phyloP scores from a whole-genome alignment of 768 basidiomycete genomes.

The Infundibulicybe gibba region DNA sequence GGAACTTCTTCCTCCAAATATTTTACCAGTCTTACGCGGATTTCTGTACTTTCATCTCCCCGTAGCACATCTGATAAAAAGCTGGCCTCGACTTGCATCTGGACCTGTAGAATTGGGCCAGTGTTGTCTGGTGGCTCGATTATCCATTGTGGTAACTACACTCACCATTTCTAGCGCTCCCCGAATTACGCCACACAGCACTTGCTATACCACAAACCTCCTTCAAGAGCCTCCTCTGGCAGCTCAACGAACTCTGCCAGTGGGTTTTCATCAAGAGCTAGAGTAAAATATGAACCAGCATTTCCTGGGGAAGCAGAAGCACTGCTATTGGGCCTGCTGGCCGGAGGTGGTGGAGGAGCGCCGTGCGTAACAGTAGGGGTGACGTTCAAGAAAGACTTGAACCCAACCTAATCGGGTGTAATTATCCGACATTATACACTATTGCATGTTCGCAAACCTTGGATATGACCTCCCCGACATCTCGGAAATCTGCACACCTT shows the following conservation, averaged over 20 bases:
- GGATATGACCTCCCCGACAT: slow-evolving; percentile 92
- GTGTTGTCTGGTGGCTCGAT: not conserved
- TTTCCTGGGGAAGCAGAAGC: slow-evolving; percentile 34
- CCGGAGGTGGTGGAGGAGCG: slow-evolving; percentile 45
- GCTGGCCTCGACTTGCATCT: slow-evolving; percentile 89
- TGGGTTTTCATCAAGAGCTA: slow-evolving; percentile 95
- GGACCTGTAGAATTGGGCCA: slow-evolving; percentile 55
- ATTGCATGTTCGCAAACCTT: slow-evolving; percentile 54
- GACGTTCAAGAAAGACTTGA: slow-evolving; percentile 96
- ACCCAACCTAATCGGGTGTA: slow-evolving; percentile 74
- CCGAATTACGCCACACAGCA: slow-evolving; percentile 89
- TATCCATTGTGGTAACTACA: not conserved
- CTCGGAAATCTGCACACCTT: slow-evolving; percentile 89
- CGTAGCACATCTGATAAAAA: slow-evolving; percentile 89
- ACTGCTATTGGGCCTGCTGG: slow-evolving; percentile 40
- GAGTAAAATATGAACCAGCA: slow-evolving; percentile 64
- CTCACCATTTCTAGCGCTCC: slow-evolving; percentile 96
- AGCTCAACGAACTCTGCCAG: slow-evolving; percentile 96
- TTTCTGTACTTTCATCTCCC: slow-evolving; percentile 93
- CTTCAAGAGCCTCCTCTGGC: slow-evolving; percentile 88
- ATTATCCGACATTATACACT: not conserved
- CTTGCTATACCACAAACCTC: slow-evolving; percentile 97
- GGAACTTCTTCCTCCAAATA: slow-evolving; percentile 97
- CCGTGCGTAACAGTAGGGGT: slow-evolving; percentile 79
- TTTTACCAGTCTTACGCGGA: slow-evolving; percentile 85